Evolutionary conservation across 495 filamentous ascomycete genomes (phyloP).

Genomic region (Schizothecium vesticola): DNA sequence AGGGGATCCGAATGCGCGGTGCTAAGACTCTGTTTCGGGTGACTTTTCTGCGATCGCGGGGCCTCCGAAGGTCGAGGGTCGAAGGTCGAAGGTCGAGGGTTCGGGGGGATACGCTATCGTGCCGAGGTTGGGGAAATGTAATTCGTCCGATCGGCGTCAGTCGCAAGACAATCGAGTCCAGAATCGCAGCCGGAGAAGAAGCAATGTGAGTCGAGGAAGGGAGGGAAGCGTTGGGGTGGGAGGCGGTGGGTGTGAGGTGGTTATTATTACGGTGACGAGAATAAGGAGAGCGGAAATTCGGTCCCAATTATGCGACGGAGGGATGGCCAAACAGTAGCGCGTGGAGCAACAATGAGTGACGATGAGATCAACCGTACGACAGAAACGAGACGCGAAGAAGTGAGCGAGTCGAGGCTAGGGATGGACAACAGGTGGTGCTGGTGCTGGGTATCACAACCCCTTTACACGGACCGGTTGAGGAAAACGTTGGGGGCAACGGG

Average conservation of each 20-base stretch:
- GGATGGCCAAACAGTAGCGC: not conserved
- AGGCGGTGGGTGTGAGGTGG: not conserved
- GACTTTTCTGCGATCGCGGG: not conserved
- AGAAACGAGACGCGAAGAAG: not conserved
- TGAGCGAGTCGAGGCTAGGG: too few relatives aligned
- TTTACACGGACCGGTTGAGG: not conserved
- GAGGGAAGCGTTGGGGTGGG: not conserved
- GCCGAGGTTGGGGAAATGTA: not conserved
- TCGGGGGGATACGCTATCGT: not conserved
- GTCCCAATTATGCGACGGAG: not conserved
- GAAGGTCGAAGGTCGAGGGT: too few relatives aligned
- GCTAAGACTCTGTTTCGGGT: not conserved
- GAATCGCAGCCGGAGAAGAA: not conserved
- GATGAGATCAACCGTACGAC: not conserved
- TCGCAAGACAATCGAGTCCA: not conserved
- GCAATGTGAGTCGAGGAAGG: not conserved
- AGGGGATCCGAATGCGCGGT: not conserved
- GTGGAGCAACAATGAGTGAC: not conserved
- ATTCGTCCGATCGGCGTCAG: not conserved
- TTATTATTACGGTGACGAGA: not conserved
- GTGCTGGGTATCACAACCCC: conserved; percentile 1
- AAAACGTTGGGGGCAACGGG: not conserved
- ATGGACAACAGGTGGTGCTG: not conserved
- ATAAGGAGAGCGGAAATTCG: not conserved
- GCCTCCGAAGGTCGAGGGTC: not conserved